phyloP scores from a whole-genome alignment of 345 rosid genomes.

The Populus davidiana region DNA sequence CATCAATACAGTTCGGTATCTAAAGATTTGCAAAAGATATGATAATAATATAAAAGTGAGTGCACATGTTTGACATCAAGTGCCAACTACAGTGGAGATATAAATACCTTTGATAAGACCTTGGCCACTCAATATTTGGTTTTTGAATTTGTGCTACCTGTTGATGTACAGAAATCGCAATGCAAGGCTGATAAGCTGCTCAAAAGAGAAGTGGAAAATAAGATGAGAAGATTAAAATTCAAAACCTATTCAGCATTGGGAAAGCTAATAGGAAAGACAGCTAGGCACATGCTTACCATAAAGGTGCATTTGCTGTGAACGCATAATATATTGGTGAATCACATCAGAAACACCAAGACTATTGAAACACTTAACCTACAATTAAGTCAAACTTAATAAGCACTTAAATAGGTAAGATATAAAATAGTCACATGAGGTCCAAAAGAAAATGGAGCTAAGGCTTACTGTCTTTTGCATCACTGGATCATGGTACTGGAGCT shows the following conservation, averaged over 20 bases:
- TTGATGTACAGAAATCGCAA: conserved; percentile 61
- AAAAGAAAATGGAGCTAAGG: conserved; percentile 12
- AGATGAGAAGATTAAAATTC: conserved; percentile 1
- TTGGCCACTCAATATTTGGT: conserved; percentile 91
- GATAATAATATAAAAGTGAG: conserved; percentile 20
- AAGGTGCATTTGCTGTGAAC: conserved; percentile 69
- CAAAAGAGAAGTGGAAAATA: conserved; percentile 7
- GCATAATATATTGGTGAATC: conserved; percentile 60
- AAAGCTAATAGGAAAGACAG: neutral
- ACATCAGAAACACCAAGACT: conserved; percentile 72
- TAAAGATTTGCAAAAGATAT: conserved; percentile 34
- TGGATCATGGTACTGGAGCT: conserved; percentile 90
- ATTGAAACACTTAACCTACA: conserved; percentile 73
- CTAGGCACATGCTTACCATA: conserved; percentile 43
- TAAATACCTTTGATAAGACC: conserved; percentile 71
- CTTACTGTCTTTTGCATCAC: conserved; percentile 89
- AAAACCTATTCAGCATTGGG: neutral
- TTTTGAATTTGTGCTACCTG: conserved; percentile 75
- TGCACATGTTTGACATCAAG: conserved; percentile 1
- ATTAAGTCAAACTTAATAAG: conserved; percentile 23
- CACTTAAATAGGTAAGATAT: conserved; percentile 6
- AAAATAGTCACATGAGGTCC: conserved; percentile 7
- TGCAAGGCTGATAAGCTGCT: conserved; percentile 70
- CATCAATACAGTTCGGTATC: conserved; percentile 59
- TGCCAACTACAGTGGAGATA: conserved; percentile 11